Conservation (phyloP, 768 basidiomycete genomes). For the Zangia roseola region DNA sequence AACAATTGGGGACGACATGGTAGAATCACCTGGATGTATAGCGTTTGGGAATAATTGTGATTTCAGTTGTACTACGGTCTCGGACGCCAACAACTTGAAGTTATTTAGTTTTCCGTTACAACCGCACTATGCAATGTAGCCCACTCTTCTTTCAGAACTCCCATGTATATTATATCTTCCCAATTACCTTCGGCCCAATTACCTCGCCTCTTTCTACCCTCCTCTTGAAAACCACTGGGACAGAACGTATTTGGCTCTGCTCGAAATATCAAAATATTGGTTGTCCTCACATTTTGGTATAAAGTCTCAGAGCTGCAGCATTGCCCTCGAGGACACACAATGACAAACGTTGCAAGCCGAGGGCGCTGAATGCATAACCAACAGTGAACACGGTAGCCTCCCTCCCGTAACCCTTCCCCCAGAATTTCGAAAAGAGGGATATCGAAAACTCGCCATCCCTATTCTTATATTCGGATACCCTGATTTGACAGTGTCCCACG, state of each 20-base stretch:
- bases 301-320: slow-evolving; percentile 31
- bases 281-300: slow-evolving; percentile 35
- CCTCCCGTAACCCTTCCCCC: slow-evolving; percentile 36
- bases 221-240: slow-evolving; percentile 33
- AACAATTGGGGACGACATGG: too few species aligned
- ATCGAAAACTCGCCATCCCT: slow-evolving; percentile 27
- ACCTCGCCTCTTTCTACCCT: slow-evolving; percentile 22
- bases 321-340: slow-evolving; percentile 36
- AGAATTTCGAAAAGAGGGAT: slow-evolving; percentile 21
- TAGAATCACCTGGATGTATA: too few species aligned
- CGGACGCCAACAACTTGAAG: too few species aligned
- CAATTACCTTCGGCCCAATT: slow-evolving; percentile 23
- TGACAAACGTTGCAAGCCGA: slow-evolving; percentile 39
- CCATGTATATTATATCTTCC: slow-evolving; percentile 34
- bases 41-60: too few species aligned
- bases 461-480: slow-evolving; percentile 18
- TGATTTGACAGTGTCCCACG: slow-evolving; percentile 24
- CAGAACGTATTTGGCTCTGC: background rate
- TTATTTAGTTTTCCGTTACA: too few species aligned
- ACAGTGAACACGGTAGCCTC: slow-evolving; percentile 36
- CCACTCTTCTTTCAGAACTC: slow-evolving; percentile 35
- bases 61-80: too few species aligned
- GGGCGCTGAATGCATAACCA: slow-evolving; percentile 33
- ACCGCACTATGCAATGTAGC: background rate
- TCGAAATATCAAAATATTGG: background rate